Base-by-base conservation (phyloP, 75 land plant species). In the Sequoia sempervirens region DNA sequence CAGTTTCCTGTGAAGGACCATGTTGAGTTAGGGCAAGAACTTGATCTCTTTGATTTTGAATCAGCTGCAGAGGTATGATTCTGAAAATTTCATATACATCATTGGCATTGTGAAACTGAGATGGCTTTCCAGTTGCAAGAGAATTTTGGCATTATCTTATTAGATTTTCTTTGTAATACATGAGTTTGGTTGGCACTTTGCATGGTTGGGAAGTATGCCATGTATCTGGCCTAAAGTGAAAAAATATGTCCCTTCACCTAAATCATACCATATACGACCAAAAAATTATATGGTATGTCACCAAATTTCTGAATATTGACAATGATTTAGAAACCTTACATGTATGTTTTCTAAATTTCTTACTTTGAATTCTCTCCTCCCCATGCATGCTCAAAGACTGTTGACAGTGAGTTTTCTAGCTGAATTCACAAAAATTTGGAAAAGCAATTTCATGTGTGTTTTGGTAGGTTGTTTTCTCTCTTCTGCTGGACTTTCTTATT, bases 41-140 rank as follows among this genome's bases (percentile, higher is more conserved):
- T 97, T 17, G 96, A 97, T 81, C 85, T 97, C 2, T 86, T 97
- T 85, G 98, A 97, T 84, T 97, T 97, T 86, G 98, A 97, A 85
- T 91, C 99, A 61, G 98, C 98, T 83, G 89, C 99, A 46, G 96
- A 96, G 96, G 99, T 97, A 92, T 82, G 28, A 14, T 70, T 80
- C 13, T 45, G 46, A 45, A 45, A n/a, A 78, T 32, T 81, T 58
- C 5, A 50, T 32, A 34, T 81, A 15, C 17, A 52, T 30, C 72
- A 32, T 32, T 78, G n/a, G 17, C 80, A 76, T 38, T 76, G 79
- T 20, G 46, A 40, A 41, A 20, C 26, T 40, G 1, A 41, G 26
- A 76, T 41, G 30, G 23, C 14, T 78, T 45, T n/a, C 30, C n/a
- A 78, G 37, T 30, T 50, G 20, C 13, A 15, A 18, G 1, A 5